phyloP scores from a whole-genome alignment of 805 yeast species.

The Candida tammaniensis region DNA sequence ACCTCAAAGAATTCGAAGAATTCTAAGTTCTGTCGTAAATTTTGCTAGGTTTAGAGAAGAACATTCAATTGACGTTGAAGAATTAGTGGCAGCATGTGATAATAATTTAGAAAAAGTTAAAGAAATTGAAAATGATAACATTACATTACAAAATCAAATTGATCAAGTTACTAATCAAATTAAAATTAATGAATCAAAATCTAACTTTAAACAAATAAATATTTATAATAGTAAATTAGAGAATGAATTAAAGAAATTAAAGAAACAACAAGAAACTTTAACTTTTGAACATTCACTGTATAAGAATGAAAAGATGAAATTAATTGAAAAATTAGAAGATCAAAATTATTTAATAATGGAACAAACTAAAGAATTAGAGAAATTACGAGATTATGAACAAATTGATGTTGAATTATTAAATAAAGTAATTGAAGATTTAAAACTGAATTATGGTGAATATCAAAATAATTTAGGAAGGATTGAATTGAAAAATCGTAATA shows the following conservation, averaged over 20 bases:
- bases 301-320: constrained; percentile 56
- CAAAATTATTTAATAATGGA: constrained; percentile 56
- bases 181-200: constrained; percentile 23
- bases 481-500: constrained; percentile 49
- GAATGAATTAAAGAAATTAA: constrained; percentile 56
- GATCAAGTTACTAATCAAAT: constrained; percentile 12
- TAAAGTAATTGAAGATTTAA: constrained; percentile 52
- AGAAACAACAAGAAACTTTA: constrained; percentile 59
- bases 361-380: constrained; percentile 55
- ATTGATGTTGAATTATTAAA: constrained; percentile 57
- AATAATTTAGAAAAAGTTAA: constrained; percentile 39
- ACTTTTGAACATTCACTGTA: constrained; percentile 62
- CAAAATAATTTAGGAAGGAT: constrained; percentile 17
- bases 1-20: constrained; percentile 56
- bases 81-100: constrained; percentile 54
- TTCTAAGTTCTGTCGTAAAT: constrained; percentile 80
- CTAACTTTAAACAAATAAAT: constrained; percentile 38
- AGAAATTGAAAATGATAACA: constrained; percentile 24
- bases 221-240: constrained; percentile 56
- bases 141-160: constrained; percentile 24
- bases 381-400: constrained; percentile 55
- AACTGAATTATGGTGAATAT: constrained; percentile 39
- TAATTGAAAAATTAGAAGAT: constrained; percentile 60
- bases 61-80: constrained; percentile 66
- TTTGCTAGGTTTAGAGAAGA: constrained; percentile 83